These are phyloP conservation scores for Pythium sukuiense DNA, from an alignment of 352 stramenopile genomes.

Conservation along the genomic window DNA sequence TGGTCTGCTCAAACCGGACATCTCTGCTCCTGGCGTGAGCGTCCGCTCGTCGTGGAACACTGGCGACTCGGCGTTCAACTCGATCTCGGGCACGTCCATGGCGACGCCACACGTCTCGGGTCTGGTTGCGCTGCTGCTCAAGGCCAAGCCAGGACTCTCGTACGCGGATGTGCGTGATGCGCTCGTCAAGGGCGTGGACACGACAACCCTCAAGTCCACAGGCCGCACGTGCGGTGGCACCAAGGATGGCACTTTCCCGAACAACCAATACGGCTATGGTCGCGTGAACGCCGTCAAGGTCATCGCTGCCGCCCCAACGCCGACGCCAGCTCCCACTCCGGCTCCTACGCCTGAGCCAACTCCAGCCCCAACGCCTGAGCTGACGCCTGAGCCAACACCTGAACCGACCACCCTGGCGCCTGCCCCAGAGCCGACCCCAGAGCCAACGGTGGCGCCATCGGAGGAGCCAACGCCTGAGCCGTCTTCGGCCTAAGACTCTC, in stretches of 20 bases:
- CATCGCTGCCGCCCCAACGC: neutral
- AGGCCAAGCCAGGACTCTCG: neutral
- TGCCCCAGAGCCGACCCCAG: neutral
- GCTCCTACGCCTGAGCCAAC: neutral
- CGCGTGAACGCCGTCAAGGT: constrained; percentile 23
- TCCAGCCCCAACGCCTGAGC: neutral
- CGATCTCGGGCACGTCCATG: constrained; percentile 30
- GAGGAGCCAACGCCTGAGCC: neutral
- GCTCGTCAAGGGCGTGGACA: neutral
- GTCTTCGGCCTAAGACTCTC: neutral
- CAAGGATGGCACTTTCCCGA: constrained; percentile 18
- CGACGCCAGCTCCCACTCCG: neutral
- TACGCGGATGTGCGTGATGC: neutral
- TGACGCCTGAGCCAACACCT: neutral
- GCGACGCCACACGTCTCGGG: constrained; percentile 33
- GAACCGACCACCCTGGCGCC: neutral
- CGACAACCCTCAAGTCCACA: neutral
- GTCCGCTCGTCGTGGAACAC: constrained; percentile 21
- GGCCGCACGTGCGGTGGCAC: neutral
- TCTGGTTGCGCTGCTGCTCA: constrained; percentile 26
- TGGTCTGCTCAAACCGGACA: constrained; percentile 29
- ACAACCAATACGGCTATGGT: constrained; percentile 34
- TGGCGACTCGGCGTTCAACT: constrained; percentile 19
- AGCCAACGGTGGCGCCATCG: neutral
- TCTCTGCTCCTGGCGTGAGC: constrained; percentile 17